phyloP scores from a whole-genome alignment of 2,329 filamentous ascomycete species.

The Exophiala sideris region DNA sequence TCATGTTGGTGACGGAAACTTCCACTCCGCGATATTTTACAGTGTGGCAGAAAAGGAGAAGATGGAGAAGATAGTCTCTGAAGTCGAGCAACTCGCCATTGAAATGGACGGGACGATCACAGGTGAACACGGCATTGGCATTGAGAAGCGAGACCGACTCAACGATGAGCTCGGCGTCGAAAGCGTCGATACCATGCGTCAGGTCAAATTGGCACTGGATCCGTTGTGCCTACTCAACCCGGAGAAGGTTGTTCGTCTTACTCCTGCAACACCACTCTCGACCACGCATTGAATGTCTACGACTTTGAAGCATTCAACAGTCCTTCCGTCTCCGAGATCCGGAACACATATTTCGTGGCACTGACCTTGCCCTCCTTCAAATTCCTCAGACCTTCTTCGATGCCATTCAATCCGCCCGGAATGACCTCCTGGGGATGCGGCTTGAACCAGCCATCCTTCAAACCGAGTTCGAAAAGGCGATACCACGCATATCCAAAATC shows the following conservation, averaged over 20 bases:
- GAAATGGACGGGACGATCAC: slow-evolving; percentile 63
- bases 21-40: slow-evolving; percentile 90
- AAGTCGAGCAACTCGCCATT: slow-evolving; percentile 85
- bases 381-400: slow-evolving; percentile 52
- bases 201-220: slow-evolving; percentile 77
- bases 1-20: slow-evolving; percentile 91
- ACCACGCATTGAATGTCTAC: not conserved
- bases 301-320: not conserved
- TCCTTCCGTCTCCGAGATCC: slow-evolving; percentile 46
- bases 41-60: slow-evolving; percentile 69
- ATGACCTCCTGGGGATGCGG: slow-evolving; percentile 52
- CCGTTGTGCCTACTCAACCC: slow-evolving; percentile 88
- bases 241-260: slow-evolving; percentile 63
- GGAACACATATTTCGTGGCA: slow-evolving; percentile 62
- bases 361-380: slow-evolving; percentile 59
- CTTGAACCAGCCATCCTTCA: slow-evolving; percentile 49
- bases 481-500: slow-evolving; percentile 48
- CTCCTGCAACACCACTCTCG: not conserved
- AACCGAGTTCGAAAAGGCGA: slow-evolving; percentile 42
- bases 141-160: slow-evolving; percentile 80
- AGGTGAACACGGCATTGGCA: slow-evolving; percentile 80
- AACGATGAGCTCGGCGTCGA: slow-evolving; percentile 75
- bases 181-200: slow-evolving; percentile 79
- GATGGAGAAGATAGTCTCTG: slow-evolving; percentile 77
- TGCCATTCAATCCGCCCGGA: slow-evolving; percentile 51